Evolutionary conservation across 495 filamentous ascomycete genomes (phyloP).

Genomic region (Achaetomiella virescens): DNA sequence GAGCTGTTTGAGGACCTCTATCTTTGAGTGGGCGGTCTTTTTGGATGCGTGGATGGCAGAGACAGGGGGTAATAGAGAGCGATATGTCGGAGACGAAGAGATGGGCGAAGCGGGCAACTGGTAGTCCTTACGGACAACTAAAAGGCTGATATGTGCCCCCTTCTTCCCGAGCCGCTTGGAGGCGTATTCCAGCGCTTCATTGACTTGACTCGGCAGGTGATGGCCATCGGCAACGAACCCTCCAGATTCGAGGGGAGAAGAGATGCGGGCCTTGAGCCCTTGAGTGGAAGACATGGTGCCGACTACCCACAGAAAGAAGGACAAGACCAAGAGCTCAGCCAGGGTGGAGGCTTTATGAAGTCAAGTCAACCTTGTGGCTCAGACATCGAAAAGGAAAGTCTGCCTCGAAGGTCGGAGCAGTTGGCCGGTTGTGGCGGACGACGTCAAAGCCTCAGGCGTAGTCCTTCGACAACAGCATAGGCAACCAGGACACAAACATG

Average conservation of each 20-base stretch:
- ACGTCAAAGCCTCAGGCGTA: neutral
- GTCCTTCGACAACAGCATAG: neutral
- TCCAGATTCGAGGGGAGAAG: constrained; percentile 50
- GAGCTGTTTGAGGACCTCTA: constrained; percentile 35
- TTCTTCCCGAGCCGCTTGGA: constrained; percentile 45
- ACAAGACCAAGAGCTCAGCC: neutral
- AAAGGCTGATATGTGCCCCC: constrained; percentile 39
- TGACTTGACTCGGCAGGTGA: constrained; percentile 40
- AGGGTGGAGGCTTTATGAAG: neutral
- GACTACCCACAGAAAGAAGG: neutral
- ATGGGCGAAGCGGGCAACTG: constrained; percentile 35
- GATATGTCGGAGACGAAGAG: constrained; percentile 17
- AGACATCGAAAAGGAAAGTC: neutral
- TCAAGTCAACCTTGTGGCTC: neutral
- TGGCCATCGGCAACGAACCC: constrained; percentile 42
- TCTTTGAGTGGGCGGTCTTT: constrained; percentile 23
- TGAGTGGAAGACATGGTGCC: neutral
- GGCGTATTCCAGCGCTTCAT: constrained; percentile 44
- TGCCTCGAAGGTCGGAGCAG: neutral
- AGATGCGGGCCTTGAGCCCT: constrained; percentile 43
- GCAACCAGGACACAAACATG: neutral
- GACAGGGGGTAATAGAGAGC: constrained; percentile 21
- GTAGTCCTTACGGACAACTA: constrained; percentile 46
- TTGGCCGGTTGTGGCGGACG: neutral
- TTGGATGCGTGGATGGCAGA: constrained; percentile 27